Percentiles rank a stretch among this genome's conserved stretches.
These are phyloP conservation scores for Jackrogersella minutella DNA, from an alignment of 495 filamentous ascomycete species.

Conservation along the genomic window DNA sequence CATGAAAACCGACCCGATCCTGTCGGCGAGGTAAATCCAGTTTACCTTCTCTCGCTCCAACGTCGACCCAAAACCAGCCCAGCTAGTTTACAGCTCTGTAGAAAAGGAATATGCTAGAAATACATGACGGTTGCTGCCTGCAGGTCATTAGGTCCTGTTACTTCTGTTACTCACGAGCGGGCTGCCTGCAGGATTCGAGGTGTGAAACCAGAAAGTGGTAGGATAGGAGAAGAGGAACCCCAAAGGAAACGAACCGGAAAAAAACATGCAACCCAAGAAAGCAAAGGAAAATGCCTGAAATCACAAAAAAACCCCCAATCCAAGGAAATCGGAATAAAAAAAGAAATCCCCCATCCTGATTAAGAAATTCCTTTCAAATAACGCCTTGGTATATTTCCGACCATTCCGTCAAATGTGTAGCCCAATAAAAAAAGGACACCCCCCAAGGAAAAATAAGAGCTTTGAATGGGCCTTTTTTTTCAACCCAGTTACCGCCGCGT, in stretches of 20 bases:
- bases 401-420: conserved; percentile 22
- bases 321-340: no score
- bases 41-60: conserved; percentile 14
- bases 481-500: conserved; percentile 10
- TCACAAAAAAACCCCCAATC: conserved; percentile 3
- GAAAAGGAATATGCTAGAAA: conserved; percentile 17
- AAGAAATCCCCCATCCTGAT: no score
- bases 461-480: conserved; percentile 11
- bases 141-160: conserved; percentile 22
- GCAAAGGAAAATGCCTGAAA: not conserved
- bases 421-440: conserved; percentile 7
- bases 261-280: conserved; percentile 9
- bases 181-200: conserved; percentile 26
- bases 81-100: conserved; percentile 21
- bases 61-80: conserved; percentile 23
- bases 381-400: conserved; percentile 39
- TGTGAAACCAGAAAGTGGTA: conserved; percentile 10
- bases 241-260: conserved; percentile 8
- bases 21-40: conserved; percentile 22
- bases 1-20: conserved; percentile 13
- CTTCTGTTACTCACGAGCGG: conserved; percentile 9
- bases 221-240: conserved; percentile 20
- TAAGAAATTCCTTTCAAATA: conserved; percentile 20
- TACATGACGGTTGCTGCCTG: conserved; percentile 34
- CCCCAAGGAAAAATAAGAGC: not conserved